Percentiles rank a stretch among this genome's conserved stretches.
These are phyloP conservation scores for Apiospora pterosperma DNA, from an alignment of 2,329 filamentous ascomycete species.

Conservation along the genomic window DNA sequence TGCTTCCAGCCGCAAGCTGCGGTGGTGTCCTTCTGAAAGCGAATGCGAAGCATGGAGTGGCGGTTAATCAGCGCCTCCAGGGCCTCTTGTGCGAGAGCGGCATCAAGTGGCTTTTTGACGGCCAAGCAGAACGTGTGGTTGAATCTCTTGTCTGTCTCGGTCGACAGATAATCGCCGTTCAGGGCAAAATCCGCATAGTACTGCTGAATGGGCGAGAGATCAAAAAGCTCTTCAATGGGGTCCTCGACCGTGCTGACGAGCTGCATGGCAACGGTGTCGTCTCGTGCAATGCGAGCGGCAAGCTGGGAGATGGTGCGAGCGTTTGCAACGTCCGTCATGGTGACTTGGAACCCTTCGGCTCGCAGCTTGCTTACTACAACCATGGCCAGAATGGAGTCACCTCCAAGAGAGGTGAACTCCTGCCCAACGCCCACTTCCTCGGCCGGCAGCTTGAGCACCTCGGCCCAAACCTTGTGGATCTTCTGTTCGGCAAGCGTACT, in stretches of 20 bases:
- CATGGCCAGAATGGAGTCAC: not conserved
- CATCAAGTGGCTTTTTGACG: constrained; percentile 22
- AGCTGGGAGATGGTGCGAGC: constrained; percentile 6
- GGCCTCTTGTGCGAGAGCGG: constrained; percentile 14
- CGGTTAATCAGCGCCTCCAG: constrained; percentile 22
- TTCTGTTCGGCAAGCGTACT: not conserved
- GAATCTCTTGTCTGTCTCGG: constrained; percentile 29
- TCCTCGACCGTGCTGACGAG: not conserved
- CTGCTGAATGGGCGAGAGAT: constrained; percentile 40
- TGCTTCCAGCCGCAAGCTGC: not conserved
- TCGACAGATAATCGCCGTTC: constrained; percentile 6
- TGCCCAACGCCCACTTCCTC: not conserved
- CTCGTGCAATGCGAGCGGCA: constrained; percentile 6
- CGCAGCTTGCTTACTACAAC: constrained; percentile 5
- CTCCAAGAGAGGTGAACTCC: not conserved
- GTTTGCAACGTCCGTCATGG: constrained; percentile 7
- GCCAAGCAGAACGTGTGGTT: constrained; percentile 38
- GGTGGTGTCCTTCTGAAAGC: not conserved
- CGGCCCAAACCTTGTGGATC: not conserved
- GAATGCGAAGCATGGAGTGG: constrained; percentile 21
- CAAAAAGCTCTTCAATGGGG: constrained; percentile 25
- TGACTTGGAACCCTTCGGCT: not conserved
- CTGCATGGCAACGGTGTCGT: not conserved
- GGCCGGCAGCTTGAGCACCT: not conserved
- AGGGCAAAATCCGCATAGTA: constrained; percentile 28